Evolutionary conservation across 2,329 filamentous ascomycete genomes (phyloP).

Genomic region (Cordyceps cateniannulata): DNA sequence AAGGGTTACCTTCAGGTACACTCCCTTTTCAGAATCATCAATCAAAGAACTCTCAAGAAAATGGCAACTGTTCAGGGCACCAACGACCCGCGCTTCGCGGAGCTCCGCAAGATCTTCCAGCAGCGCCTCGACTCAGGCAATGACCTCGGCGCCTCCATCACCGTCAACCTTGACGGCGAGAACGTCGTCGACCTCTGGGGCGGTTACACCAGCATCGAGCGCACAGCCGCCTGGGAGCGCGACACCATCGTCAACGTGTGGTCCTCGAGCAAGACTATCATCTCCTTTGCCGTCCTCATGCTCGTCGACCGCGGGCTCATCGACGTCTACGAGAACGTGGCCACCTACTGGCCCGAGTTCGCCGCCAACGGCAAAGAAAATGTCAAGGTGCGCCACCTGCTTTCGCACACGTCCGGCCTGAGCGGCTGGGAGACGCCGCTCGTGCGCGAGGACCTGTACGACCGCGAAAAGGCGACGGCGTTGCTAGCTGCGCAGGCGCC

Average conservation of each 20-base stretch:
- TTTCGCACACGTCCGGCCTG: constrained; percentile 34
- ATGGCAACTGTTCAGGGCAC: constrained; percentile 27
- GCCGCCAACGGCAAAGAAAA: constrained; percentile 33
- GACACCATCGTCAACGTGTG: constrained; percentile 35
- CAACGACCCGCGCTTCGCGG: constrained; percentile 29
- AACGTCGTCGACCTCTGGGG: constrained; percentile 40
- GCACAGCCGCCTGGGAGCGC: constrained; percentile 28
- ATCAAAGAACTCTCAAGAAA: background rate
- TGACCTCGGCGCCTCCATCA: constrained; percentile 39
- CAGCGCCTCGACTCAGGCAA: constrained; percentile 28
- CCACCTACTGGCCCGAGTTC: constrained; percentile 41
- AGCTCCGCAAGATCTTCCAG: constrained; percentile 28
- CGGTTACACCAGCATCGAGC: constrained; percentile 27
- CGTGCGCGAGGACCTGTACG: constrained; percentile 26
- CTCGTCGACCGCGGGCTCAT: constrained; percentile 34
- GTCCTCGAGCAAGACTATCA: constrained; percentile 32
- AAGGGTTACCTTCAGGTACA: background rate
- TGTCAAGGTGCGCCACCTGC: constrained; percentile 32
- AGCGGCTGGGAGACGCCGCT: constrained; percentile 27
- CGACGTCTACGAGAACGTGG: constrained; percentile 29
- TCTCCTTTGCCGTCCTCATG: constrained; percentile 19
- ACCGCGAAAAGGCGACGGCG: constrained; percentile 23
- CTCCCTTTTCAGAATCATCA: background rate
- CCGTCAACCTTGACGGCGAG: constrained; percentile 33
- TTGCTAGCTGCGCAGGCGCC: constrained; percentile 34